Base-by-base conservation (phyloP, 257 asterid genomes). In the Capsicum baccatum region DNA sequence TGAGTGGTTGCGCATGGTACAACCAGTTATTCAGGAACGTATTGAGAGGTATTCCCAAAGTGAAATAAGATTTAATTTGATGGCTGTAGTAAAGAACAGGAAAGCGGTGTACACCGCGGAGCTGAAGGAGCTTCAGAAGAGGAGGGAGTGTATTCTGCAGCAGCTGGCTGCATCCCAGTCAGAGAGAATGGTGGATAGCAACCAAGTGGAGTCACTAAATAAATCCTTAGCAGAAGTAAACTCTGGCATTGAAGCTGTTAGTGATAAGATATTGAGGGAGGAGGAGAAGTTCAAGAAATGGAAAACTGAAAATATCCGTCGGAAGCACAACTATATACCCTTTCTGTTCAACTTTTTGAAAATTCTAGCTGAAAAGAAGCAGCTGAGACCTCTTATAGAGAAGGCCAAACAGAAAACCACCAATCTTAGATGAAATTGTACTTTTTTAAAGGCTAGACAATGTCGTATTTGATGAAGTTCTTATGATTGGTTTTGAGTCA, bases 341-440 rank as follows among this genome's bases (percentile, higher is more conserved):
- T 97, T 97, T 87, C 85, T 97, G 89, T 95, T 95, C 91, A 97
- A 97, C 95, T 97, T 97, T 83, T 84, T 97, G 90, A 97, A 97
- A 97, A 88, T 95, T 79, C 99, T 97, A 81, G 99, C 99, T n/a
- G 99, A 97, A 85, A 97, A 97, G 96, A 94, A 97, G 94, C 99
- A 95, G 93, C 88, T 97, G 92, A 94, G 99, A 89, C 98, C 99
- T 86, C 97, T 97, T 83, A 94, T 97, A 64, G 98, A 95, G 58
- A 97, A 95, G 92, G 99, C 99, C 83, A 95, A 93, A 85, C 98
- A 95, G 91, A 95, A 94, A 88, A 88, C 94, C 1, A 84, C 90
- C 82, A 91, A 84, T 91, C 95, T 84, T 87, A 91, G 89, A 84
- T 85, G 86, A 84, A 50, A 83, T 62, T 71, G 82, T 85, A n/a